phyloP scores from a whole-genome alignment of 2,329 filamentous ascomycete species.

The Venturia aucupariae region DNA sequence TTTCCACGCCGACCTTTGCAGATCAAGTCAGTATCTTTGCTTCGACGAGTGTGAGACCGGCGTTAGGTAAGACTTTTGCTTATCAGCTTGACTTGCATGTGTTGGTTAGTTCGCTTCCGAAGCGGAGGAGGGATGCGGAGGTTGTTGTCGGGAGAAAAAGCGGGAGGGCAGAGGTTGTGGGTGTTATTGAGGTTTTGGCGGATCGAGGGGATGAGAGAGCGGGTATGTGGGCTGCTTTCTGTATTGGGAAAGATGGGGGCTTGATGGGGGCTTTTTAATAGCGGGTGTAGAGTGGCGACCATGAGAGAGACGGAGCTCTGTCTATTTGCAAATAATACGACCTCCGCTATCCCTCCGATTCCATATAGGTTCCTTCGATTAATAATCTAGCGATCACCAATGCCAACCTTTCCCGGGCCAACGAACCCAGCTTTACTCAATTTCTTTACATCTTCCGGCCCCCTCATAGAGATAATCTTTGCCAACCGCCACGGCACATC shows the following conservation, averaged over 20 bases:
- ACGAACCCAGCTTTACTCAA: conserved; percentile 5
- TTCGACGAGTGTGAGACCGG: conserved; percentile 28
- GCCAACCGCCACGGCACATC: conserved; percentile 28
- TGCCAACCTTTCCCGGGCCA: conserved; percentile 8
- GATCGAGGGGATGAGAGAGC: conserved; percentile 30
- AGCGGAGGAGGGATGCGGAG: conserved; percentile 26
- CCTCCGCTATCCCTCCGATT: too few species aligned
- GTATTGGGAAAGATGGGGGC: not conserved
- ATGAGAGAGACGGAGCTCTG: too few species aligned
- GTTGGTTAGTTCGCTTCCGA: conserved; percentile 32
- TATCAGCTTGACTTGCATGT: conserved; percentile 32
- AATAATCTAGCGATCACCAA: conserved; percentile 3
- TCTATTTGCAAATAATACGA: too few species aligned
- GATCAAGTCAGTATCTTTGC: conserved; percentile 30
- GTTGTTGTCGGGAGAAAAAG: conserved; percentile 21
- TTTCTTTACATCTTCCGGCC: not conserved
- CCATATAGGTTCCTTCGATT: not conserved
- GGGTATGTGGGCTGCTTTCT: conserved; percentile 29
- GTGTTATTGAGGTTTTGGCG: conserved; percentile 35
- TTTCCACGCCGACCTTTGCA: not conserved
- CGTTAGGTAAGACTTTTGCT: conserved; percentile 28
- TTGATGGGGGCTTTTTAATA: not conserved
- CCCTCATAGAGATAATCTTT: conserved; percentile 1
- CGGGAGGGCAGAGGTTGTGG: conserved; percentile 22
- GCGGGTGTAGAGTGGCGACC: too few species aligned